Base-by-base conservation (phyloP, 768 basidiomycete genomes). In the Termitomyces sp. region DNA sequence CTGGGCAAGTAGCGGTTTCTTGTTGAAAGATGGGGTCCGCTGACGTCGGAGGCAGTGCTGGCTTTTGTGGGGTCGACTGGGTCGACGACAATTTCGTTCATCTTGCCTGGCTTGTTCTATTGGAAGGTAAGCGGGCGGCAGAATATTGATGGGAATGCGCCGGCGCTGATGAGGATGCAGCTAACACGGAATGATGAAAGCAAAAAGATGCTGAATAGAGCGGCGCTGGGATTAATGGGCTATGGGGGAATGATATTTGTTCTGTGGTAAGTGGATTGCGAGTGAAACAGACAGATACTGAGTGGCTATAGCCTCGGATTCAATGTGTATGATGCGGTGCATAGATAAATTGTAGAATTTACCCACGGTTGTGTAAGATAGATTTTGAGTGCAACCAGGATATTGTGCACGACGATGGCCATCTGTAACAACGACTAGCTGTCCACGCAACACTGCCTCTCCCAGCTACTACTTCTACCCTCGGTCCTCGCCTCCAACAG, bases 21-120 rank as follows among this genome's bases (percentile, higher is more conserved):
- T 44, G 40, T 16, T 45, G 27, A 52, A 34, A 22, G 16, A 26
- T 7, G 24, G 22, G 13, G 30, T 22, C 22, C 51, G 49, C 56
- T 63, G 55, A 61, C 55, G 37, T 12, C 37, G 36, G 49, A 36
- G 39, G 26, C 67, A 93, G 96, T 98, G 14, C 79, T 98, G 34
- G 93, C 94, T 4, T 97, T 99, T 68, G 96, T 99, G 37, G 97
- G 97, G 1, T 89, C 94, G 24, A 98, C 95, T 1, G 97, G 97
- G 13, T 96, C 93, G 14, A 97, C 95, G 26, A 96, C 95, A 20
- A 93, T 98, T 58, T 95, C 93, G 1, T 98, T 98, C 74, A 97
- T 98, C 67, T 81, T 97, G 36, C 95, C 95, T 0, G 95, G 93
- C 2, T 74, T 95, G 50, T 90, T 97, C 68, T 97, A 91, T 76